Conservation (phyloP, 2,329 filamentous ascomycete species). For the Nemania sp. region DNA sequence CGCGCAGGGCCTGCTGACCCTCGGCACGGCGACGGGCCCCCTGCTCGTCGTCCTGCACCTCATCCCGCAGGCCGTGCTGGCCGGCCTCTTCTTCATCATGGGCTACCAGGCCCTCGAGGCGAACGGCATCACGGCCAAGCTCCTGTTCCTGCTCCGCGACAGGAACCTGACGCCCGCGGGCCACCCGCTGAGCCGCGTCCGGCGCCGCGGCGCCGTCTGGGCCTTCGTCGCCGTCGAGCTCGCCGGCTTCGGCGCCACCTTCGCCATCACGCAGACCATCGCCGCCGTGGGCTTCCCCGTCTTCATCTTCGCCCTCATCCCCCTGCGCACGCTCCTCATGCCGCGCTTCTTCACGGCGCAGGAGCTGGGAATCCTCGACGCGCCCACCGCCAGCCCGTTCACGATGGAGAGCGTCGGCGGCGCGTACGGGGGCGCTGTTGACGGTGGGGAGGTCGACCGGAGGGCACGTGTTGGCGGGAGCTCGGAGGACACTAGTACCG, state of each 20-base stretch:
- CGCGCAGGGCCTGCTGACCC: slow-evolving; percentile 74
- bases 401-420: slow-evolving; percentile 78
- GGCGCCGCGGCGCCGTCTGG: slow-evolving; percentile 71
- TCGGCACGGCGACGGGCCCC: slow-evolving; percentile 78
- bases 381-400: slow-evolving; percentile 74
- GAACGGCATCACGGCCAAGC: slow-evolving; percentile 77
- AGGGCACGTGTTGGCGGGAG: not conserved
- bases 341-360: slow-evolving; percentile 63
- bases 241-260: slow-evolving; percentile 74
- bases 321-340: slow-evolving; percentile 65
- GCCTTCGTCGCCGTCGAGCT: slow-evolving; percentile 71
- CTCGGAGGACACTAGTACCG: slow-evolving; percentile 11
- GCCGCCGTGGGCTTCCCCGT: slow-evolving; percentile 82
- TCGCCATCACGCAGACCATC: slow-evolving; percentile 82
- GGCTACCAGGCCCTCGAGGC: slow-evolving; percentile 75
- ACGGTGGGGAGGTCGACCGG: not conserved
- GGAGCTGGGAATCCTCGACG: slow-evolving; percentile 69
- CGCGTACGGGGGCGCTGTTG: slow-evolving; percentile 49
- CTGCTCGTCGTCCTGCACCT: slow-evolving; percentile 74
- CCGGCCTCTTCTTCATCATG: slow-evolving; percentile 85
- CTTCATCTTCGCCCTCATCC: slow-evolving; percentile 71
- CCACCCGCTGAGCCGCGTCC: slow-evolving; percentile 64
- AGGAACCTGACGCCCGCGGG: slow-evolving; percentile 60
- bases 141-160: slow-evolving; percentile 72
- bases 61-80: slow-evolving; percentile 79